Base-by-base conservation (phyloP, 1,284 basidiomycete species). In the Boletellus dicymbophilus region DNA sequence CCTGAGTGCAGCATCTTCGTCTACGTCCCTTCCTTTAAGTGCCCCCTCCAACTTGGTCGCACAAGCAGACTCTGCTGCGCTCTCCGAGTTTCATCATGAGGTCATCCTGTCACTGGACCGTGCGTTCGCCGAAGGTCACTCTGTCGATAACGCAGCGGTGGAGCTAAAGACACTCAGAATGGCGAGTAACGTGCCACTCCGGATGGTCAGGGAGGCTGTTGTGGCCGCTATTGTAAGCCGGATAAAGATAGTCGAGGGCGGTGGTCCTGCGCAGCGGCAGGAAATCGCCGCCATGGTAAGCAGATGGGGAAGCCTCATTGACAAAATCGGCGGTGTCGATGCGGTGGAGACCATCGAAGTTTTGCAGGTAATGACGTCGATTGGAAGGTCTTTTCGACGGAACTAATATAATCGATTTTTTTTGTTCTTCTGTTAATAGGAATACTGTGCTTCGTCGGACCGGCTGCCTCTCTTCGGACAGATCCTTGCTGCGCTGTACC, bases 121-220 rank as follows among this genome's bases (percentile, higher is more conserved):
- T 50, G 93, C 94, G 21, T 95, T 95, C 66, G 77, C 84, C n/a
- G 94, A 96, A 69, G 85, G 81, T 2, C 94, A 96, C 72, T 90
- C 88, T 6, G 83, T 95, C 45, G 93, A 95, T 61, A 93, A 96
- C 70, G 93, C 93, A 1, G 80, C 91, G 1, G 92, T 96, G 58
- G 93, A 96, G 66, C 80, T 96, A 58, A 96, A 95, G 76, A 96
- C 93, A 44, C 79, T 96, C 46, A 85, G 94, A 40, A 96, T 96
- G 94, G 92, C 93, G 37, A 89, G 85, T 58, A 96, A 96, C 63
- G 94, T 95, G 39, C 80, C 89, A 5, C 78, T 94, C 23, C 76
- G 77, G 18, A 79, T 83, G 53, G 93, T 96, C 40, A 79, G 88
- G 46, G 85, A 88, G 66, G 85, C 86, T 15, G 91, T 94, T 25